Percentiles rank a stretch among this genome's conserved stretches.
Conservation (phyloP, 2,329 filamentous ascomycete genomes). For the Allantophomopsis cytisporea region DNA sequence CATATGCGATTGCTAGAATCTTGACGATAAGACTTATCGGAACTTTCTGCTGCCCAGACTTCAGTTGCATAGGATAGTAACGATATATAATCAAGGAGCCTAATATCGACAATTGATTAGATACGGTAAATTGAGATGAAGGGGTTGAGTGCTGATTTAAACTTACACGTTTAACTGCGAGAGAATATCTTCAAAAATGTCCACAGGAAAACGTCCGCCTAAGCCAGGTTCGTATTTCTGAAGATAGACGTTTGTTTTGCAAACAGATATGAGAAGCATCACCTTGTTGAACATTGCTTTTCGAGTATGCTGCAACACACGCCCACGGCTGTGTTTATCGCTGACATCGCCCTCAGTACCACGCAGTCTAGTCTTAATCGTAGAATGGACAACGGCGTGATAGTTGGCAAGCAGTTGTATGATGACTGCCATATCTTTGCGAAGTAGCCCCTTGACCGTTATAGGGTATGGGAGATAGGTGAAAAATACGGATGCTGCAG, state of each 20-base stretch:
- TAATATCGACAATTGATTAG: background rate
- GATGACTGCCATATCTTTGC: slow-evolving; percentile 49
- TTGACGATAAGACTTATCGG: background rate
- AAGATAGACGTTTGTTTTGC: slow-evolving; percentile 1
- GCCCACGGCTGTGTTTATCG: slow-evolving; percentile 26
- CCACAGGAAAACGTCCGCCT: slow-evolving; percentile 1
- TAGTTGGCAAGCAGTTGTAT: slow-evolving; percentile 61
- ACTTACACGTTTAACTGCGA: slow-evolving; percentile 1
- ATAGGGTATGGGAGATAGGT: slow-evolving; percentile 60
- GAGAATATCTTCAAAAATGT: slow-evolving; percentile 2
- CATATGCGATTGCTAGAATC: background rate
- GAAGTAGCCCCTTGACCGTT: slow-evolving; percentile 52
- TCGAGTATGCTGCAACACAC: slow-evolving; percentile 1
- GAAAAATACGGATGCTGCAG: slow-evolving; percentile 59
- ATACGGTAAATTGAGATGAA: background rate
- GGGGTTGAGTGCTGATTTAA: background rate
- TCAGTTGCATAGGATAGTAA: slow-evolving; percentile 1
- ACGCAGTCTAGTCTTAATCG: slow-evolving; percentile 42
- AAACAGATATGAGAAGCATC: slow-evolving; percentile 1
- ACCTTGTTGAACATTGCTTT: slow-evolving; percentile 2
- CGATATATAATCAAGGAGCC: slow-evolving; percentile 1
- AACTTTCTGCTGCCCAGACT: slow-evolving; percentile 1
- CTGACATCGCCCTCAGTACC: slow-evolving; percentile 37
- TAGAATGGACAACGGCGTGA: slow-evolving; percentile 57
- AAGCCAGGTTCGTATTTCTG: slow-evolving; percentile 1